Conservation (phyloP, 225 moss, liverwort and hornwort genomes). For the Thuidium tamariscinum region DNA sequence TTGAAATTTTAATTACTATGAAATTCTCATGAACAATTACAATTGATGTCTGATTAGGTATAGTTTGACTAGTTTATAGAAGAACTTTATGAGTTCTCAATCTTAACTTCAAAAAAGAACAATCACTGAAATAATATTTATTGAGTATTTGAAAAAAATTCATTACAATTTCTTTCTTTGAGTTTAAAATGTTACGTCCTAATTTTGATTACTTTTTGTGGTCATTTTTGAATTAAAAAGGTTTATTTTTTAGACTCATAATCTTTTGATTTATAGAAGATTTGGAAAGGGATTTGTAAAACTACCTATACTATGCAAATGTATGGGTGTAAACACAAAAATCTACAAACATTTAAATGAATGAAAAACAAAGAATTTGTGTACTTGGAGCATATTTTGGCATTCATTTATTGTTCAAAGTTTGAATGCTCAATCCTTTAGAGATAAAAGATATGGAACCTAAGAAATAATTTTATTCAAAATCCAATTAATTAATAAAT, state of each 20-base stretch:
- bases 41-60: rapidly evolving
- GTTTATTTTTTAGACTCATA: neutral
- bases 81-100: neutral
- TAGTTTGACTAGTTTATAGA: neutral
- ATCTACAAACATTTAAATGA: neutral
- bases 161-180: neutral
- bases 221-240: neutral
- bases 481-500: neutral
- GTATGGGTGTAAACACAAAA: neutral
- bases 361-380: neutral
- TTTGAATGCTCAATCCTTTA: neutral
- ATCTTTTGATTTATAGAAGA: neutral
- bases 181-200: neutral
- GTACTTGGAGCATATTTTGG: rapidly evolving
- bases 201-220: neutral
- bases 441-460: neutral
- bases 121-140: neutral
- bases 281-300: neutral
- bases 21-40: neutral
- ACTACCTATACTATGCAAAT: neutral
- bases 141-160: neutral
- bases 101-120: neutral
- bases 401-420: neutral
- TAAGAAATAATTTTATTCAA: neutral
- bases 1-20: neutral